phyloP scores from a whole-genome alignment of 2,329 filamentous ascomycete genomes.

The Periconia digitata region DNA sequence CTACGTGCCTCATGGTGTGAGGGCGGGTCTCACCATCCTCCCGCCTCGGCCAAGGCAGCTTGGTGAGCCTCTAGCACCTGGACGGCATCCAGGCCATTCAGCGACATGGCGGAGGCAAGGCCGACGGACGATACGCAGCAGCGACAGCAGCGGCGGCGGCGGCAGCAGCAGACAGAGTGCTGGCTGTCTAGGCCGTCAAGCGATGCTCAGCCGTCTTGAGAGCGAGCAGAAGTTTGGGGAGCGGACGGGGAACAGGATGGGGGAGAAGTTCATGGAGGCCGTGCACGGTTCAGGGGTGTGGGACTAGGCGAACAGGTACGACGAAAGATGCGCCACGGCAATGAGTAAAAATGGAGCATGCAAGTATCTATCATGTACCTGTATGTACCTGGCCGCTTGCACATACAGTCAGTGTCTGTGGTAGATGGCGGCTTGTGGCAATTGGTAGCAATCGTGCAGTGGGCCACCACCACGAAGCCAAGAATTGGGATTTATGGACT shows the following conservation, averaged over 20 bases:
- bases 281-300: constrained; percentile 12
- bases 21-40: constrained; percentile 77
- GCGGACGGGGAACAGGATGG: constrained; percentile 1
- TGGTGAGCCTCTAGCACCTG: constrained; percentile 84
- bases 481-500: too few species aligned
- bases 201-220: constrained; percentile 8
- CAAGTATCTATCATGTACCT: too few species aligned
- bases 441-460: too few species aligned
- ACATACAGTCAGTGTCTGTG: too few species aligned
- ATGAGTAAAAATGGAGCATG: too few species aligned
- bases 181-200: constrained; percentile 10
- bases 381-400: too few species aligned
- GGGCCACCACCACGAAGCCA: too few species aligned
- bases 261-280: constrained; percentile 5
- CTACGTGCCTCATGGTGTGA: too few species aligned
- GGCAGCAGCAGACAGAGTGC: constrained; percentile 11
- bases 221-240: constrained; percentile 8
- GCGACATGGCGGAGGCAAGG: constrained; percentile 67
- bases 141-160: too few species aligned
- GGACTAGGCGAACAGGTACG: too few species aligned
- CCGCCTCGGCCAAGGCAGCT: constrained; percentile 75
- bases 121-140: constrained; percentile 8
- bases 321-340: background rate
- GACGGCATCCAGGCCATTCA: constrained; percentile 87
- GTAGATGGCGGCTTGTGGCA: too few species aligned